Evolutionary conservation across 2,329 filamentous ascomycete species (phyloP).

Genomic region (Cercospora berteroae): DNA sequence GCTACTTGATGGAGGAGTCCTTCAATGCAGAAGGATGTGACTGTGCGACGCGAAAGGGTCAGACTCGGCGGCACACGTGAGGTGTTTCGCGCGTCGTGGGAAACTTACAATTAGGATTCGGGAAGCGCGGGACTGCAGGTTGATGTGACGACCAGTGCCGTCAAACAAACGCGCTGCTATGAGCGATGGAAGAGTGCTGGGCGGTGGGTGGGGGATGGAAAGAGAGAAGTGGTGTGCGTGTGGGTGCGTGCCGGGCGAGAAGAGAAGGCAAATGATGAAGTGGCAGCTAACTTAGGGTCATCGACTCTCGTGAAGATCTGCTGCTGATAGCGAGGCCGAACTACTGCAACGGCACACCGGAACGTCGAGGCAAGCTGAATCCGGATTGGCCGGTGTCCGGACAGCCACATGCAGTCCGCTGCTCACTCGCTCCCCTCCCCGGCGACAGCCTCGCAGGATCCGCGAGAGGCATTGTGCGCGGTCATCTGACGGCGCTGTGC

Average conservation of each 20-base stretch:
- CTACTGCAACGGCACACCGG: background rate
- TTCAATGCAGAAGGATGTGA: constrained; percentile 56
- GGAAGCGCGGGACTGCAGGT: constrained; percentile 67
- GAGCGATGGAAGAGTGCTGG: constrained; percentile 17
- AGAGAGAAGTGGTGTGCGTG: constrained; percentile 6
- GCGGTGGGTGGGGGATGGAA: constrained; percentile 5
- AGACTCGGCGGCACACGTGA: constrained; percentile 25
- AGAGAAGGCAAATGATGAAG: background rate
- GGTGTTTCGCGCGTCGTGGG: constrained; percentile 5
- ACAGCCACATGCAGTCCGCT: background rate
- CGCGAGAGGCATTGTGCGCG: background rate
- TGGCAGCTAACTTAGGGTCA: constrained; percentile 4
- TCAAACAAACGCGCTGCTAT: constrained; percentile 79
- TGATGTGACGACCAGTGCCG: constrained; percentile 94
- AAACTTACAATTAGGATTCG: constrained; percentile 18
- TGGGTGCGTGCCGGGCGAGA: constrained; percentile 11
- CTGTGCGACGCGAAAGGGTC: constrained; percentile 33
- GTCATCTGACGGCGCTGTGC: constrained; percentile 5
- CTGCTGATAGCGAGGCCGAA: background rate
- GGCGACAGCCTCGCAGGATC: background rate
- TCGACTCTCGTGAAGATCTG: background rate
- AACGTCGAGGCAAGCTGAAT: background rate
- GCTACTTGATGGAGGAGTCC: constrained; percentile 59
- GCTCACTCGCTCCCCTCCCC: background rate
- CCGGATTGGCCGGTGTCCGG: background rate